A percentile compares a stretch with the other conserved stretches of the same genome.
These are phyloP conservation scores for Penicillium freii DNA, from an alignment of 2,329 filamentous ascomycete species.

Conservation along the genomic window DNA sequence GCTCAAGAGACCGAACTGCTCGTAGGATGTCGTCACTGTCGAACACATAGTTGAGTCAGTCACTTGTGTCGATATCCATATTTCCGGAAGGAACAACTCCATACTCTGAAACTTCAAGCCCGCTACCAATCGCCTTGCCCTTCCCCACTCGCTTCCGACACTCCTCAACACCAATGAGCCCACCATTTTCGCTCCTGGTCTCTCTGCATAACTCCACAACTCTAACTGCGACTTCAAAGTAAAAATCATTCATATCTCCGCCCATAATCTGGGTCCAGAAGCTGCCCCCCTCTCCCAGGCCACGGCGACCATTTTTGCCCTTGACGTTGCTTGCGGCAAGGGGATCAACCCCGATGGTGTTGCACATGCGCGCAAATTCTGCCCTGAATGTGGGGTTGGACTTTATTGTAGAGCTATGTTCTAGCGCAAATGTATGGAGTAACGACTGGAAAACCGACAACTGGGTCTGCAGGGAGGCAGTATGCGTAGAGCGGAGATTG, in stretches of 20 bases:
- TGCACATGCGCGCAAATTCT: conserved; percentile 98
- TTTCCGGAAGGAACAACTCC: conserved; percentile 23
- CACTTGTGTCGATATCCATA: not conserved
- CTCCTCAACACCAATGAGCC: conserved; percentile 80
- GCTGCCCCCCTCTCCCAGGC: conserved; percentile 55
- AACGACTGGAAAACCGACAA: conserved; percentile 94
- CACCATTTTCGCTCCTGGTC: conserved; percentile 87
- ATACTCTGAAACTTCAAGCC: conserved; percentile 75
- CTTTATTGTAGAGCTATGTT: conserved; percentile 92
- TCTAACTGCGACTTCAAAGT: conserved; percentile 94
- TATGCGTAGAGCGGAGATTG: conserved; percentile 78
- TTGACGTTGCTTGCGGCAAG: conserved; percentile 66
- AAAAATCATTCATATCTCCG: conserved; percentile 93
- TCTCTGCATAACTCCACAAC: conserved; percentile 89
- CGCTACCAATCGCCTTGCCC: conserved; percentile 70
- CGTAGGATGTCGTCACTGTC: conserved; percentile 80
- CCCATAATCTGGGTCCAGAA: conserved; percentile 94
- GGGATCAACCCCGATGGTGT: conserved; percentile 93
- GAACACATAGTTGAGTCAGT: not conserved
- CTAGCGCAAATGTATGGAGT: conserved; percentile 90
- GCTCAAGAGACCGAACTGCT: conserved; percentile 81
- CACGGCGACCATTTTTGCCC: conserved; percentile 49
- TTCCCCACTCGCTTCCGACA: conserved; percentile 72
- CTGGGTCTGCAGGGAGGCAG: conserved; percentile 83
- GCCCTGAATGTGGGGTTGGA: conserved; percentile 93